phyloP scores from a whole-genome alignment of 169 alveolate genomes.

The Plasmodium gallinaceum region DNA sequence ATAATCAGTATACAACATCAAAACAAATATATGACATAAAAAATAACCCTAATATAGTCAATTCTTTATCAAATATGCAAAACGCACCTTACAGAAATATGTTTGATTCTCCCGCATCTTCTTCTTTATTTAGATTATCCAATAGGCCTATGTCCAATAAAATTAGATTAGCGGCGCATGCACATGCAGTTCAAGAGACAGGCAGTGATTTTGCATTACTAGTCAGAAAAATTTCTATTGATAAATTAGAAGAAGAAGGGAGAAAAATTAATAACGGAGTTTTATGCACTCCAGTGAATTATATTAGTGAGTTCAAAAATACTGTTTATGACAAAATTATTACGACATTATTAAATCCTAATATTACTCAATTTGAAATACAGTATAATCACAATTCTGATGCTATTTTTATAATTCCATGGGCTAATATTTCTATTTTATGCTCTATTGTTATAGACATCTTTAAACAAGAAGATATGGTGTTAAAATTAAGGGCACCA shows the following conservation, averaged over 20 bases:
- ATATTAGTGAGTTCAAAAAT: conserved; percentile 78
- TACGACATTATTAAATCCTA: conserved; percentile 81
- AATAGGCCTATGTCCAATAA: conserved; percentile 79
- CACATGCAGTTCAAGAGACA: conserved; percentile 88
- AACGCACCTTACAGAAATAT: conserved; percentile 42
- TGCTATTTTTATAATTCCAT: conserved; percentile 83
- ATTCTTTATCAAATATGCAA: not conserved
- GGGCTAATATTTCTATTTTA: conserved; percentile 86
- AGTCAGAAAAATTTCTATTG: conserved; percentile 91
- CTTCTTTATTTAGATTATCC: conserved; percentile 57
- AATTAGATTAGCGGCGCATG: conserved; percentile 86
- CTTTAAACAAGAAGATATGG: conserved; percentile 96
- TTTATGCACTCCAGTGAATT: conserved; percentile 80
- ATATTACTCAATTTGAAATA: conserved; percentile 79
- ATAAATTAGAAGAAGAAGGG: conserved; percentile 92
- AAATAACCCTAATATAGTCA: conserved; percentile 1
- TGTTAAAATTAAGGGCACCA: conserved; percentile 97
- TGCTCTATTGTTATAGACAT: conserved; percentile 85
- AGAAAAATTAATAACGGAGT: conserved; percentile 86
- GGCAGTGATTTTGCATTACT: conserved; percentile 88
- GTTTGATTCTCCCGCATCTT: conserved; percentile 39
- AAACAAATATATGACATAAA: conserved; percentile 15
- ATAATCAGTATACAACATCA: conserved; percentile 19
- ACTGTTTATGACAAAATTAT: conserved; percentile 86
- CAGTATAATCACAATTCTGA: conserved; percentile 79